Conservation (phyloP, 1,284 basidiomycete genomes). For the Cutaneotrichosporon arboriforme region DNA sequence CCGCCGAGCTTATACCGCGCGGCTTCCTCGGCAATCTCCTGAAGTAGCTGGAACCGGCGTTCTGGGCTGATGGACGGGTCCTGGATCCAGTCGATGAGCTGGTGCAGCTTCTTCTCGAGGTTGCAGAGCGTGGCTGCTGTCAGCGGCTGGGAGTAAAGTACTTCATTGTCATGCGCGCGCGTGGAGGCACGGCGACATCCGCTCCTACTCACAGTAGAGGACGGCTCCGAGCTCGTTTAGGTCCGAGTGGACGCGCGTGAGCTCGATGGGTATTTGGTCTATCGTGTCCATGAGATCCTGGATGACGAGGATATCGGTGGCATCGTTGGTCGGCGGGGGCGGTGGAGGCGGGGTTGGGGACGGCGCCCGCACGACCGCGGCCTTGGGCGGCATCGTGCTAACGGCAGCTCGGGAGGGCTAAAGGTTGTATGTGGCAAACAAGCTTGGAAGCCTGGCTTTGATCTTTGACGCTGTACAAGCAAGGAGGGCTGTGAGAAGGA, state of each 20-base stretch:
- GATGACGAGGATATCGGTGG: conserved; percentile 50
- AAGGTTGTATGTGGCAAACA: neutral
- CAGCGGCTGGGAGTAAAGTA: conserved; percentile 1
- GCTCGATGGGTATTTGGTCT: conserved; percentile 86
- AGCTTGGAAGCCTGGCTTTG: neutral
- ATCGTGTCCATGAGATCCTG: conserved; percentile 85
- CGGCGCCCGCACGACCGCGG: conserved; percentile 18
- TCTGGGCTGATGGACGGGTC: conserved; percentile 62
- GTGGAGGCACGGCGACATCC: neutral
- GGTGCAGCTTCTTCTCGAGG: conserved; percentile 70
- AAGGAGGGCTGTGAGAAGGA: neutral
- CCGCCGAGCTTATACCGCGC: conserved; percentile 85
- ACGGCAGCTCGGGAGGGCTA: neutral
- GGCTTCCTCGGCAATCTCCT: conserved; percentile 91
- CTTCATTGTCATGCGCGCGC: neutral
- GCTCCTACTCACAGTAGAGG: conserved; percentile 61
- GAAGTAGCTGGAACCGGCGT: conserved; percentile 76
- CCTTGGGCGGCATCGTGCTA: conserved; percentile 35
- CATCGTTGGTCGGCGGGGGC: conserved; percentile 48
- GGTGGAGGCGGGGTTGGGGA: conserved; percentile 57
- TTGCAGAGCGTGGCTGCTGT: conserved; percentile 61
- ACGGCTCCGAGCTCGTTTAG: conserved; percentile 97
- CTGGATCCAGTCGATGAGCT: conserved; percentile 68
- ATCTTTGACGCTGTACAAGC: too few relatives aligned
- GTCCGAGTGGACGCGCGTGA: conserved; percentile 90